Base-by-base conservation (phyloP, 2,329 filamentous ascomycete species). In the Colletotrichum sp. region DNA sequence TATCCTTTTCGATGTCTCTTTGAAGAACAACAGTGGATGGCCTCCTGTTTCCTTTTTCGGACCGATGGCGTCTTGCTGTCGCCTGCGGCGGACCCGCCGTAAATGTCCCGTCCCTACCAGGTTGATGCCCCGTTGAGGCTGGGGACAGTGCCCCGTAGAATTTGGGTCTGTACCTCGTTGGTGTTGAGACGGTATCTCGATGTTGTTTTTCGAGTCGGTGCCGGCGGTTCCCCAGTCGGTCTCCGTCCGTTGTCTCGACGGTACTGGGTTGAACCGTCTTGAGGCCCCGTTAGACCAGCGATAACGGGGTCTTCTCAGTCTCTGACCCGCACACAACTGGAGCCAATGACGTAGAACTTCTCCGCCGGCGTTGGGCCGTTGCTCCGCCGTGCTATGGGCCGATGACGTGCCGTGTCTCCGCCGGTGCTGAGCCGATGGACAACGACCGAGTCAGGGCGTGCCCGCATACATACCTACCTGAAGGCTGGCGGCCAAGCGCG, bases 381-480 rank as follows among this genome's bases (percentile, higher is more conserved):
- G 43, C 64, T 75, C 69, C 73, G 69, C 73, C 73, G 69, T 28
- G 12, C 13, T n/a, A 72, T 72, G 73, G 73, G 59, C 73, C 73
- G 57, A 73, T 75, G 73, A 75, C 73, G 73, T 75, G 73, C 73
- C 70, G 70, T 64, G 70, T 64, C 73, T 75, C 73, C 73, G 73
- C 73, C 73, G 73, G 66, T 21, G 63, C 61, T 73, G 70, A 48
- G 70, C 70, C 70, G 64, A 65, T 69, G 74, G 70, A 28, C 34
- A 24, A 30, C 34, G 74, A 65, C 70, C 74, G 74, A 76, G 74
- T 76, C 74, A 76, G 74, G 55, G 63, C 18, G 39, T 26, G 28
- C n/a, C 59, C 28, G 65, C 36, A 43, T 67, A 57, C 43, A 3
- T 43, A 10, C 30, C 28, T 30, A 30, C 39, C 39, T 39, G 36